Base-by-base conservation (phyloP, 2,329 filamentous ascomycete species). In the Phoma sp. region DNA sequence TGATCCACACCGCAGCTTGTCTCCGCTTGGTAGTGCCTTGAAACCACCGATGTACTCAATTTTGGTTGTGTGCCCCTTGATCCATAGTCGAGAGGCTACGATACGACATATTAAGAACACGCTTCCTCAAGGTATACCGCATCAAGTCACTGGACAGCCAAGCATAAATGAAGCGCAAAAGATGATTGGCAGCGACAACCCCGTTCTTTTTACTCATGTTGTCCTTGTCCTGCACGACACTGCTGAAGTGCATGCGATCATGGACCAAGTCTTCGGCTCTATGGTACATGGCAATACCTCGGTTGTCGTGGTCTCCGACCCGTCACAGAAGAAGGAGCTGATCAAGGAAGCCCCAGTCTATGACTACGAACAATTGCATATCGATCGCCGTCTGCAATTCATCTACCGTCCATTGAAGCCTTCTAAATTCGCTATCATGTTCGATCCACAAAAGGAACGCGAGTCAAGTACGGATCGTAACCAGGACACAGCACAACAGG, bases 381-480 rank as follows among this genome's bases (percentile, higher is more conserved):
- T 83, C 42, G 81, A 91, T 62, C 83, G 87, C 69, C 79, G 87
- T 20, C 81, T 93, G n/a, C 87, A 85, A 2, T 95, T 93, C 71
- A 87, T 98, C 43, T 96, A 96, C 76, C 97, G 98, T 69, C 95
- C 95, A 0, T 88, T 97, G 57, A 98, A 98, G 73, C 93, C 95
- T 1, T 97, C 93, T 1, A 87, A 91, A 30, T 91, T 95, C 66
- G 91, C 89, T 3, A 85, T 89, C 58, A 91, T 95, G 57, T 95
- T 96, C 64, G 91, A 95, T 68, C 91, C 91, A 7, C 85, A 87
- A 52, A 89, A 89, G 64, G 84, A 91, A 71, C 86, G 89, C 30
- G 91, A 93, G 71, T 80, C 91, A 51, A 93, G 89, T 68, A 89
- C 89, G 47, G 91, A 95, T 73, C 85, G 89, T 36, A 93, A 92